phyloP scores from a whole-genome alignment of 768 basidiomycete genomes.

The Xanthoconium stramineum region DNA sequence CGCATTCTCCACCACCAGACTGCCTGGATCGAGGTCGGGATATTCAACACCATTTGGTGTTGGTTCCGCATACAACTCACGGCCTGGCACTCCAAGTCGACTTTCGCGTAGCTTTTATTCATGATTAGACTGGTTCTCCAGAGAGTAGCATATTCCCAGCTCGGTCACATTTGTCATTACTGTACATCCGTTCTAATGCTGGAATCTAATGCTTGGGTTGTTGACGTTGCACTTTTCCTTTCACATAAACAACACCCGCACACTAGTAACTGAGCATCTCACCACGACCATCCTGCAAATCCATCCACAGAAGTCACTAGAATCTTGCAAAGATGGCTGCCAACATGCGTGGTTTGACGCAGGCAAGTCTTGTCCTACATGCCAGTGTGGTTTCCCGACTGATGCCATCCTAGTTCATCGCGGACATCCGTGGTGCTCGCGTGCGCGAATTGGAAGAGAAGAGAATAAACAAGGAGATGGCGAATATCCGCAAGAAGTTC shows the following conservation, averaged over 20 bases:
- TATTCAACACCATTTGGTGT: slow-evolving; percentile 53
- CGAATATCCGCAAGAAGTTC: slow-evolving; percentile 98
- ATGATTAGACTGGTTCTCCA: slow-evolving; percentile 12
- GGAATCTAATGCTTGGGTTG: slow-evolving; percentile 1
- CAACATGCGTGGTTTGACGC: slow-evolving; percentile 88
- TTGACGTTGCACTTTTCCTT: background rate
- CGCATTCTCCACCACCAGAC: slow-evolving; percentile 34
- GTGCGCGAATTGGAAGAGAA: slow-evolving; percentile 98
- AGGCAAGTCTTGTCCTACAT: slow-evolving; percentile 47
- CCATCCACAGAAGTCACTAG: background rate
- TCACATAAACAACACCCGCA: background rate
- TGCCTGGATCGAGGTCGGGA: slow-evolving; percentile 51
- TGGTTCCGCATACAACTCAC: slow-evolving; percentile 47
- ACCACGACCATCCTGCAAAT: background rate
- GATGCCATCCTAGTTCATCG: slow-evolving; percentile 76
- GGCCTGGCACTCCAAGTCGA: slow-evolving; percentile 64
- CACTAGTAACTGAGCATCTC: background rate
- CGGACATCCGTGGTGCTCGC: slow-evolving; percentile 94
- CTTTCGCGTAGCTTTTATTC: slow-evolving; percentile 39
- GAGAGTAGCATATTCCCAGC: slow-evolving; percentile 12
- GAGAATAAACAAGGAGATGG: slow-evolving; percentile 99
- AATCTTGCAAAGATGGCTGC: slow-evolving; percentile 63
- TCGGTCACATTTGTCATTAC: slow-evolving; percentile 12
- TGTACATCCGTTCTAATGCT: slow-evolving; percentile 15
- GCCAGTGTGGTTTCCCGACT: slow-evolving; percentile 1